These are phyloP conservation scores for Tulasnella sp. DNA, from an alignment of 768 basidiomycete species.

Conservation along the genomic window DNA sequence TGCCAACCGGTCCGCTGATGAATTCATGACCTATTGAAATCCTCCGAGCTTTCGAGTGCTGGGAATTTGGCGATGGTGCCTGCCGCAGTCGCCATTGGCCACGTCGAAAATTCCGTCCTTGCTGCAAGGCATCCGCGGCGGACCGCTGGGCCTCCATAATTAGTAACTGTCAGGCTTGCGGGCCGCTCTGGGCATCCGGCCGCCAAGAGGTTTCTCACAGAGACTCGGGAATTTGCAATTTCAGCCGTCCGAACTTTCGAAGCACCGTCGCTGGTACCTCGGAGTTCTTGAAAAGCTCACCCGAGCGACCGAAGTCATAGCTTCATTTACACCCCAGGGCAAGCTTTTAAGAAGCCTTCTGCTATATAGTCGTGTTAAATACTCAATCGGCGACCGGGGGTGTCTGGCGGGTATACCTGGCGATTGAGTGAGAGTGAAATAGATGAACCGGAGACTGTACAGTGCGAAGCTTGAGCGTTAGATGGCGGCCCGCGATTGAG, in stretches of 20 bases:
- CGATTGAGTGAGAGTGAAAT: not conserved
- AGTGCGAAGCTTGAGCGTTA: not conserved
- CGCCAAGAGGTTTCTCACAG: conserved; percentile 8
- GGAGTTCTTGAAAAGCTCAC: not conserved
- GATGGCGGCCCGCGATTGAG: not conserved
- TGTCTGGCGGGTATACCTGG: not conserved
- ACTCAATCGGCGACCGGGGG: not conserved
- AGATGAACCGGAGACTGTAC: not conserved
- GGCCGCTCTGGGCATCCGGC: not conserved
- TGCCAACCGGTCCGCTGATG: not conserved
- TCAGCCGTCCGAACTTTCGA: not conserved
- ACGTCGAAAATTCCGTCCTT: not conserved
- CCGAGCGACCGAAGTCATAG: not conserved
- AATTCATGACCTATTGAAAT: not conserved
- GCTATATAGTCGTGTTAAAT: not conserved
- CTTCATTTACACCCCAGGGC: not conserved
- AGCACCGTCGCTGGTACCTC: conserved; percentile 10
- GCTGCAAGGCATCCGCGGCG: not conserved
- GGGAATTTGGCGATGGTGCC: not conserved
- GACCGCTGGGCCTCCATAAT: not conserved
- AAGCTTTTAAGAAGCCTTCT: not conserved
- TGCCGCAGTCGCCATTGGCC: not conserved
- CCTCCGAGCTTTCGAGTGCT: not conserved
- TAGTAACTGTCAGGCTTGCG: not conserved
- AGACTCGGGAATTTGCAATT: conserved; percentile 1